Conservation (phyloP, 108 stramenopile species). For the Discostella stelligeroides region DNA sequence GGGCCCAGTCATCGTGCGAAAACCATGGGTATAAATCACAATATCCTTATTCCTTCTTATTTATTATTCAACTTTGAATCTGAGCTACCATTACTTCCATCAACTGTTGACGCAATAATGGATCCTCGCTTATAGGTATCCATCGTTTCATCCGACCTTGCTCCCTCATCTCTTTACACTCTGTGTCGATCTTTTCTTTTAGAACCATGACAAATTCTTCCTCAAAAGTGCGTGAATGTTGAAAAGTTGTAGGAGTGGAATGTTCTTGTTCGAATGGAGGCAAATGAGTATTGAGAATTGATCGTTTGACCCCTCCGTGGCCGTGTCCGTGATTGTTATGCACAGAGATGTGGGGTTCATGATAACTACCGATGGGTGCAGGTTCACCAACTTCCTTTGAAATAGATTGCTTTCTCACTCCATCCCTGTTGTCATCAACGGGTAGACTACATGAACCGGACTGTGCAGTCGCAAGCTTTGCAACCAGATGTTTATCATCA, state of each 20-base stretch:
- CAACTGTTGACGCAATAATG: constrained; percentile 23
- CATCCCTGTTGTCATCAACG: background rate
- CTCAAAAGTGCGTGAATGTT: constrained; percentile 14
- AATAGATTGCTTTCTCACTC: background rate
- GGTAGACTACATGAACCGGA: background rate
- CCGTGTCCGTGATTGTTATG: background rate
- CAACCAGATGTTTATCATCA: background rate
- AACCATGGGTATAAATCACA: too few species aligned
- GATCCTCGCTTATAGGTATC: constrained; percentile 47
- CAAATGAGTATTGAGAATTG: background rate
- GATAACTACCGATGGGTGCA: background rate
- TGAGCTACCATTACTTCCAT: constrained; percentile 48
- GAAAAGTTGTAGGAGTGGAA: background rate
- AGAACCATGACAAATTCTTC: constrained; percentile 40
- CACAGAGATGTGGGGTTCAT: background rate
- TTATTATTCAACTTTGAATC: constrained; percentile 16
- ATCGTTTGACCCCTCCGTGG: background rate
- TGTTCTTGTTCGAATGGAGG: background rate
- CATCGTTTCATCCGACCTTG: constrained; percentile 46
- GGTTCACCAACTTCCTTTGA: background rate
- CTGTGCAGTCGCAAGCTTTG: background rate
- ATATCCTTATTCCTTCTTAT: too few species aligned
- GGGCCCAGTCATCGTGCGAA: too few species aligned
- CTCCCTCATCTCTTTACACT: constrained; percentile 34
- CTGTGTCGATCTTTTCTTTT: constrained; percentile 36